Percentiles rank a stretch among this genome's conserved stretches.
Conservation (phyloP, 2,329 filamentous ascomycete species). For the Nannizzia gypsea region DNA sequence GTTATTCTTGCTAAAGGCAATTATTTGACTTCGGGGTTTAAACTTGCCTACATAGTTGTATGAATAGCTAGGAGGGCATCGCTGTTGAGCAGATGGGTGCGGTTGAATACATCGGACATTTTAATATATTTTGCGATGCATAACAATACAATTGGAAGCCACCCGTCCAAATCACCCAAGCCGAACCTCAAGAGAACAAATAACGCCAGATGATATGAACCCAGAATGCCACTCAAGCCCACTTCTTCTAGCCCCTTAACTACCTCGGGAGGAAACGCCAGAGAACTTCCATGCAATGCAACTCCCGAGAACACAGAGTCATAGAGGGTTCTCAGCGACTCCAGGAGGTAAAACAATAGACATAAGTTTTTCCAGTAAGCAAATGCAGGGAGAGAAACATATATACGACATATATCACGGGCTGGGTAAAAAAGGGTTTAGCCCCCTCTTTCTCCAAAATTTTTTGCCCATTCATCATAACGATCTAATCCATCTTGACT, state of each 20-base stretch:
- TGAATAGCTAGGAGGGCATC: no score
- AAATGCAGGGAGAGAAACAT: neutral
- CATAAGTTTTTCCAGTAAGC: neutral
- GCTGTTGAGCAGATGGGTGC: no score
- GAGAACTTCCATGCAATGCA: neutral
- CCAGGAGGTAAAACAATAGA: neutral
- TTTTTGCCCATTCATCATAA: slow-evolving; percentile 86
- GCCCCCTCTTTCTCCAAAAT: slow-evolving; percentile 86
- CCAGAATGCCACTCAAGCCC: neutral
- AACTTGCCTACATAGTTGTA: no score
- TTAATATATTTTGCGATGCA: neutral
- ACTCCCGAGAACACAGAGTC: neutral
- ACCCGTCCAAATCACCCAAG: neutral
- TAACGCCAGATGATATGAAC: neutral
- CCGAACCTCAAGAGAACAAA: neutral
- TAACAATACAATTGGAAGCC: neutral
- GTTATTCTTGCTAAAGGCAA: no score
- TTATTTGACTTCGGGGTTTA: no score
- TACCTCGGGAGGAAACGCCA: neutral
- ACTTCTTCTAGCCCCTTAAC: neutral
- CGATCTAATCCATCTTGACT: slow-evolving; percentile 71
- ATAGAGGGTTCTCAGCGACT: neutral
- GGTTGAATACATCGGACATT: neutral
- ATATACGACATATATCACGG: neutral
- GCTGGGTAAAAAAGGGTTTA: slow-evolving; percentile 25